Evolutionary conservation across 129 eudicot species (phyloP), one percentile per base, ranked within the genome.

Genomic region (Centrapalus pauciflorus): DNA sequence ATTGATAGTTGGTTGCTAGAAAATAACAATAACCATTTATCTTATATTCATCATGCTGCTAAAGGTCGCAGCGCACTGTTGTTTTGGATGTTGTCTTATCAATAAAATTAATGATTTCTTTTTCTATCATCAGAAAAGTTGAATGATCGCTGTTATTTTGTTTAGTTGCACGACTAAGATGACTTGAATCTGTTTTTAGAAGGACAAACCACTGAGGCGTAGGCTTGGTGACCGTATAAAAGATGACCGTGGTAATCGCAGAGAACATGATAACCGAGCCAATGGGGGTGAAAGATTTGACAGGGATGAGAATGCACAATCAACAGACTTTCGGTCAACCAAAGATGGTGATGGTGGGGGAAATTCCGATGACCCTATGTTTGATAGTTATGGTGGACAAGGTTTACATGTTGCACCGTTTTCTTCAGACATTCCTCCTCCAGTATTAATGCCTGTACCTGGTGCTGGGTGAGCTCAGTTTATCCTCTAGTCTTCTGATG

Each of bases 371-470:
- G 95, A 94, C 28, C 78, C 71, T 51, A 94, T 89, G 88, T 94
- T 82, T 79, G 97, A 94, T 72, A 50, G 82, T 50, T 94, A 75
- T 74, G 76, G 79, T 60, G 96, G 93, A 35, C 90, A 82, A 69
- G 95, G 98, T 51, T 70, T 91, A 55, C 83, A 76, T 57, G n/a
- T n/a, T n/a, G 81, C 84, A 34, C 63, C 95, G 21, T 89, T 86
- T 77, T 75, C 93, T 66, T 79, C 99, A n/a, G 99, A 94, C 64
- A 83, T 94, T 20, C 84, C 98, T 25, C 99, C 96, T 57, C 89
- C 97, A 30, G 95, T 94, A 34, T 71, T 94, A 74, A 94, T 94
- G 99, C 99, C 99, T 35, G 95, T 94, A 49, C 99, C 99, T 71
- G 99, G 99, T 76, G 99, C 98, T 60, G 98, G 98, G 98, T 92